Base-by-base conservation (phyloP, 257 asterid genomes). In the Jasminum sambac region DNA sequence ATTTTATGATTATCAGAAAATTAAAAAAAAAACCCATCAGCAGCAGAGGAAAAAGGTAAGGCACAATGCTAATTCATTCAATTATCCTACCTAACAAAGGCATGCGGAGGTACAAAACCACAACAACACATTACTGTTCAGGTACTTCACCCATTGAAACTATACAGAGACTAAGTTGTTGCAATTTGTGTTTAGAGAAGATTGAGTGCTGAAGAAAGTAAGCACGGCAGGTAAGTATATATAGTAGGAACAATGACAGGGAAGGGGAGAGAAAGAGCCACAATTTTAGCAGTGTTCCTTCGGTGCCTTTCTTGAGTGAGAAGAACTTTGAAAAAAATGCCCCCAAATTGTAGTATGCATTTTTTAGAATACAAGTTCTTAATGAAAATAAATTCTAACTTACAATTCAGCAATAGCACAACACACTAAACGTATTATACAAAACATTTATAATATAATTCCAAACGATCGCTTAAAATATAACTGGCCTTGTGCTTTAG, bases 101-200 rank as follows among this genome's bases (percentile, higher is more conserved):
- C 99, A 91, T 94, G 95, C 86, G 87, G 71, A 79, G 92, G 89
- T 88, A 94, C 89, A 74, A 90, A 89, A 79, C 80, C 88, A 74
- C 57, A 86, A 74, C 38, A 64, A 42, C 81, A 71, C 82, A 21
- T 26, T 21, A 67, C 74, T 69, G 72, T 69, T 66, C 75, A 81
- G 68, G 66, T 21, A 74, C 58, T 75, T 76, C 85, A 81, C 52
- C 44, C 71, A 10, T 13, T 55, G 19, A 16, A 48, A 74, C 55
- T 48, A 60, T 11, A 23, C 69, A 17, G 36, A 30, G 36, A 30
- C 36, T 30, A 30, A 13, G 24, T 55, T 10, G 59, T 19, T 50
- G 26, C 3, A 50, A 2, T 50, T 17, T 21, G 21, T 50, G 25
- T 50, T 7, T 9, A 50, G 25, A 17, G 26, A n/a, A 17, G 59